Percentiles rank a stretch among this genome's conserved stretches.
Conservation (phyloP, 2,329 filamentous ascomycete genomes). For the Zopfia rhizophila region DNA sequence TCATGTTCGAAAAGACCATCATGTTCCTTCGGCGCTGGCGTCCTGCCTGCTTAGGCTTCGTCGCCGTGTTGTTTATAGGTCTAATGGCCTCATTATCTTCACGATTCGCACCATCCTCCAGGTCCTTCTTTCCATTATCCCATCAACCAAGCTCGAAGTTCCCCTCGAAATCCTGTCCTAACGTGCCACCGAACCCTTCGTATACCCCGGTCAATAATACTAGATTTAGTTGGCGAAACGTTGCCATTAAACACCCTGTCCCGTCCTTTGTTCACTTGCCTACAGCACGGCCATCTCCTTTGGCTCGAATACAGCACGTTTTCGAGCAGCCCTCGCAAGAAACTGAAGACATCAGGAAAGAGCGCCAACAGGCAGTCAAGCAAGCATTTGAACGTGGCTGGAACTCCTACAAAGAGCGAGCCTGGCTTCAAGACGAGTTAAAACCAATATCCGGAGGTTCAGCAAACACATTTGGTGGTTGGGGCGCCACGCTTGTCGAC, state of each 20-base stretch:
- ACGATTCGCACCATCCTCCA: too few relatives aligned
- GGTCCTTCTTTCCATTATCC: too few relatives aligned
- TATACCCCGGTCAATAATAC: not conserved
- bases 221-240: slow-evolving; percentile 26
- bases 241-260: slow-evolving; percentile 26
- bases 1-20: too few relatives aligned
- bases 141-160: too few relatives aligned
- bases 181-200: not conserved
- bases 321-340: slow-evolving; percentile 57
- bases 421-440: slow-evolving; percentile 55
- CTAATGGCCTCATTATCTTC: too few relatives aligned
- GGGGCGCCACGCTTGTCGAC: slow-evolving; percentile 53
- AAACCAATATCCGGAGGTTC: slow-evolving; percentile 43
- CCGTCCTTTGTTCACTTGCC: slow-evolving; percentile 78
- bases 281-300: slow-evolving; percentile 68
- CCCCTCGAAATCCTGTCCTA: slow-evolving; percentile 2
- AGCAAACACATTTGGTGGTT: slow-evolving; percentile 50
- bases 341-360: slow-evolving; percentile 22
- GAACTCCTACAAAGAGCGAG: slow-evolving; percentile 47
- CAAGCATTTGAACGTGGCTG: slow-evolving; percentile 46
- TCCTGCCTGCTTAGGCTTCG: too few relatives aligned
- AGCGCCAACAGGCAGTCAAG: slow-evolving; percentile 42
- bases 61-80: too few relatives aligned
- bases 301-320: slow-evolving; percentile 78
- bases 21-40: too few relatives aligned